Evolutionary conservation across 371 early-diverging fungal species (phyloP).

Genomic region (Cokeromyces recurvatus): DNA sequence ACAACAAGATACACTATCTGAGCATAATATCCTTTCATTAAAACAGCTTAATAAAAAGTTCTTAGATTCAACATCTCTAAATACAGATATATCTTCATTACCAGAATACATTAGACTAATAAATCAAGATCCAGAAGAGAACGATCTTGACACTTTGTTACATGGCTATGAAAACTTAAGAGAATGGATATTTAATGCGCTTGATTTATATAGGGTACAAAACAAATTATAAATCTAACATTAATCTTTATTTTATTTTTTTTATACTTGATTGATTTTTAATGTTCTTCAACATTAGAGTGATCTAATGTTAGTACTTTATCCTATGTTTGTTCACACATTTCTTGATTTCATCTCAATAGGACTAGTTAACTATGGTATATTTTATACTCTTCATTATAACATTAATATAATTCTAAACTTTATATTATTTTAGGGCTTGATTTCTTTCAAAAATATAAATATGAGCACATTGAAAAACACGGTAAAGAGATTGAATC

Average conservation of each 20-base stretch:
- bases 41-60: slow-evolving; percentile 27
- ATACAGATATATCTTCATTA: slow-evolving; percentile 29
- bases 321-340: slow-evolving; percentile 93
- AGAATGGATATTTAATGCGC: slow-evolving; percentile 92
- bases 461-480: slow-evolving; percentile 68
- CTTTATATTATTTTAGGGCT: slow-evolving; percentile 19
- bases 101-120: slow-evolving; percentile 59
- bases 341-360: slow-evolving; percentile 87
- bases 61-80: slow-evolving; percentile 3
- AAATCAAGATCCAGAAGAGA: slow-evolving; percentile 60
- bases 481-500: slow-evolving; percentile 69
- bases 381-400: not conserved
- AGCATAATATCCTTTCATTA: slow-evolving; percentile 22
- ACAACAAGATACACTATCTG: slow-evolving; percentile 18
- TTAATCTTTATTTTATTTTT: not conserved
- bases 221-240: not conserved
- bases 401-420: not conserved
- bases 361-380: slow-evolving; percentile 64
- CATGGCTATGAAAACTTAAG: slow-evolving; percentile 75
- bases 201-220: slow-evolving; percentile 86
- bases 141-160: slow-evolving; percentile 70
- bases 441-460: slow-evolving; percentile 75
- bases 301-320: slow-evolving; percentile 85
- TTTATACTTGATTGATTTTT: too few species aligned
- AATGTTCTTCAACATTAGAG: too few species aligned